Percentiles rank a stretch among this genome's conserved stretches.
Conservation (phyloP, 2,329 filamentous ascomycete genomes). For the Immersiporthe knoxdaviesiana region DNA sequence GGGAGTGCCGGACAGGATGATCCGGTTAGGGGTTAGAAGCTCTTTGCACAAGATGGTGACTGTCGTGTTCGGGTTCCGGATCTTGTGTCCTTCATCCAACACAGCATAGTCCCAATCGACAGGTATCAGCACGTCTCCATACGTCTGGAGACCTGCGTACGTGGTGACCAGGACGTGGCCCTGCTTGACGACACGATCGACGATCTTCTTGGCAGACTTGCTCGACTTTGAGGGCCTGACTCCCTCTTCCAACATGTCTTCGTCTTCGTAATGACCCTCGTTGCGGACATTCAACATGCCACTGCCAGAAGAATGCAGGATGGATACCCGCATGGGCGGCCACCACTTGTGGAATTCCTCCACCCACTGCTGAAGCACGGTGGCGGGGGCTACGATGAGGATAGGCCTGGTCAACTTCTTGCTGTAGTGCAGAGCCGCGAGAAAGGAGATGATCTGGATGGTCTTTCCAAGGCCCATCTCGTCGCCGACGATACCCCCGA, state of each 20-base stretch:
- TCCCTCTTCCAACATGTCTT: constrained; percentile 57
- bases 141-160: constrained; percentile 93
- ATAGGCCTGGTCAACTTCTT: constrained; percentile 81
- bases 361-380: constrained; percentile 95
- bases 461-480: constrained; percentile 99
- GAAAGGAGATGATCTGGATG: constrained; percentile 70
- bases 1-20: constrained; percentile 94
- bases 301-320: constrained; percentile 91
- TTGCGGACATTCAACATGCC: constrained; percentile 85
- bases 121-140: constrained; percentile 78
- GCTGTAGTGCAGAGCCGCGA: constrained; percentile 92
- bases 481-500: constrained; percentile 93
- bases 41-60: constrained; percentile 97
- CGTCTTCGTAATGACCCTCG: constrained; percentile 62
- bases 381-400: constrained; percentile 91
- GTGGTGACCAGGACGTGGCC: constrained; percentile 96
- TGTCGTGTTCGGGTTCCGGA: constrained; percentile 91
- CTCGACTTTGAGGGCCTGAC: constrained; percentile 54
- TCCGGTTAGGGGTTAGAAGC: constrained; percentile 82
- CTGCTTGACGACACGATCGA: constrained; percentile 78
- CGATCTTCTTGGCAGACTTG: constrained; percentile 76
- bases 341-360: constrained; percentile 99
- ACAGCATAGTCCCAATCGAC: constrained; percentile 93
- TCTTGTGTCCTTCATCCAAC: constrained; percentile 96
- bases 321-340: constrained; percentile 96